Base-by-base conservation (phyloP, 495 filamentous ascomycete species). In the Neurospora sp. region DNA sequence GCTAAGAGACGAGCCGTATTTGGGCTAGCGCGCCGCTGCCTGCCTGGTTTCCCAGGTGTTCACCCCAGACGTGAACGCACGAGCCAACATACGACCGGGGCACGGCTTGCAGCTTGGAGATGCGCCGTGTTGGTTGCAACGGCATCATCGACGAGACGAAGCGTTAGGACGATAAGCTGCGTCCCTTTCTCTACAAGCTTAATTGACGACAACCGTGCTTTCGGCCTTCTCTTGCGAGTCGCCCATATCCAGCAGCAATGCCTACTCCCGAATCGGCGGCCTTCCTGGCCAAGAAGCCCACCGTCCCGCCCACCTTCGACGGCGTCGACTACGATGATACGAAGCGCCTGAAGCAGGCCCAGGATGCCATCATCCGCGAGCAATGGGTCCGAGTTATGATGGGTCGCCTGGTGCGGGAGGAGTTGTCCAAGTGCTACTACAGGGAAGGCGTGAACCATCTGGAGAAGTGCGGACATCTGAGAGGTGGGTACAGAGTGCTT, bases 311-410 rank as follows among this genome's bases (percentile, higher is more conserved):
- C 20, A 95, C 93, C 76, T 99, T 98, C 85, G 93, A 97, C 70
- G 94, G 95, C 79, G 96, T 99, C 82, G 94, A 98, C 86, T 98
- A 92, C 88, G 90, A 96, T 74, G 94, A 99, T 87, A 96, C 91
- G 77, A 87, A 88, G 79, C 89, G 91, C 75, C 84, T 98, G 71
- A 97, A 98, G 86, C 92, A 92, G 72, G 94, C 96, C 74, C 96
- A 97, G 77, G 96, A 99, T 78, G 91, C 95, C 41, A 90, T 99
- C 66, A 90, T 99, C 77, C 90, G 94, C 48, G 96, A 99, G 84
- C 96, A 99, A 84, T 99, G 96, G 96, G 94, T 99, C 38, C 90
- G 89, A 81, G 91, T 90, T 77, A 99, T 99, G 96, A 98, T 98
- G 96, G 92, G 93, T 23, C 86, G 96, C 74, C 85, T 99, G 70